Evolutionary conservation across 768 basidiomycete genomes (phyloP), one percentile per base, ranked within the genome.

Genomic region (Suillus subaureus): DNA sequence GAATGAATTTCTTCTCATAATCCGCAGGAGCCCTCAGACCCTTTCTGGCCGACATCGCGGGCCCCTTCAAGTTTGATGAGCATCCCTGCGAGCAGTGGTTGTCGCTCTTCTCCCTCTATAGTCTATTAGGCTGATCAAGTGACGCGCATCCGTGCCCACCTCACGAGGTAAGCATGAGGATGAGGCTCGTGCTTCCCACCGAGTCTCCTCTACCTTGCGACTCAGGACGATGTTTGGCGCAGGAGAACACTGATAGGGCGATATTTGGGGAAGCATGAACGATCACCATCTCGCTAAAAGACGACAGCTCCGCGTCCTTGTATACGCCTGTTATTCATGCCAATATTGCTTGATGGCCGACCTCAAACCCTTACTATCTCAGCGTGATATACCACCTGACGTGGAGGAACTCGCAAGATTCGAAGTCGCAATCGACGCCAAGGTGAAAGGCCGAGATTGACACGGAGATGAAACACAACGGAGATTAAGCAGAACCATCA

Each of bases 381-480:
- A n/a, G 28, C 12, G 11, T 26, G 40, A 60, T 42, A 21, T 26
- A 26, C 55, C n/a, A 23, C 35, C n/a, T 26, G 35, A 57, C 26
- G 35, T 26, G 37, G 23, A 26, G 56, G 8, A 26, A 42, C 40
- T 28, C 7, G 40, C 18, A 18, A 18, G 18, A 42, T 55, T 55
- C 9, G 18, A 42, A 60, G 18, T 21, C 26, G 40, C 18, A 42
- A 28, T n/a, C 40, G 6, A 60, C 9, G 37, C 37, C n/a, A 37
- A 37, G 9, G 39, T 60, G 40, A 60, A 42, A 60, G 28, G 18
- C 40, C 39, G 26, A 28, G 18, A 23, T 40, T 37, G 16, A 13
- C 23, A 42, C 58, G 58, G 58, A 60, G 18, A 60, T 60, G 40
- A 60, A 40, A 40, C n/a, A 26, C 21, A 18, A 40, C 58, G 58